A percentile compares a stretch with the other conserved stretches of the same genome.
Conservation (phyloP, 331 rosid species). For the Erythrophleum ivorense region DNA sequence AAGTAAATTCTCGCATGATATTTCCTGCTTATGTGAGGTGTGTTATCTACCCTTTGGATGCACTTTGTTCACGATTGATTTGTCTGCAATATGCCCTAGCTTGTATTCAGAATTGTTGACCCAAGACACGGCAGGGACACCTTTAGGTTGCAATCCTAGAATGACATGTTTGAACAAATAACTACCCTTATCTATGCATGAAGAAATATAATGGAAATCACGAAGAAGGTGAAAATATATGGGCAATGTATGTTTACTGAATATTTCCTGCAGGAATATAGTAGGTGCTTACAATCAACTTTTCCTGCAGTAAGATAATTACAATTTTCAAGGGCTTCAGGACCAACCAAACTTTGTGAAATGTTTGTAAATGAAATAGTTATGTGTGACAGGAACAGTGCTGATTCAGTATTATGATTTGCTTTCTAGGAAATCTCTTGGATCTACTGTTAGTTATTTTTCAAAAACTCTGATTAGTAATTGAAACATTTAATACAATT, state of each 20-base stretch:
- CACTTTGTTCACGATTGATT: no score
- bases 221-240: constrained; percentile 4
- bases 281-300: not conserved
- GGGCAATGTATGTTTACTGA: not conserved
- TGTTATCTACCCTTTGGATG: no score
- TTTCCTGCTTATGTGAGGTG: no score
- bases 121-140: not conserved
- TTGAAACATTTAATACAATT: not conserved
- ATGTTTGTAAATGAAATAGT: not conserved
- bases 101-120: constrained; percentile 8
- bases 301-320: not conserved
- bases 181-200: not conserved
- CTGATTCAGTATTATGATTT: constrained; percentile 4
- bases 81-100: not conserved
- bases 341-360: not conserved
- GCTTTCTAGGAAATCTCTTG: not conserved
- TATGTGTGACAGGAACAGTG: not conserved
- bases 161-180: constrained; percentile 5
- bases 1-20: no score
- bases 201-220: not conserved
- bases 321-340: not conserved
- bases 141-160: not conserved
- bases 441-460: not conserved
- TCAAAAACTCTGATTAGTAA: constrained; percentile 4
- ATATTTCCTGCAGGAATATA: not conserved